phyloP scores from a whole-genome alignment of 2,329 filamentous ascomycete species.

The Thielaviopsis euricoi region DNA sequence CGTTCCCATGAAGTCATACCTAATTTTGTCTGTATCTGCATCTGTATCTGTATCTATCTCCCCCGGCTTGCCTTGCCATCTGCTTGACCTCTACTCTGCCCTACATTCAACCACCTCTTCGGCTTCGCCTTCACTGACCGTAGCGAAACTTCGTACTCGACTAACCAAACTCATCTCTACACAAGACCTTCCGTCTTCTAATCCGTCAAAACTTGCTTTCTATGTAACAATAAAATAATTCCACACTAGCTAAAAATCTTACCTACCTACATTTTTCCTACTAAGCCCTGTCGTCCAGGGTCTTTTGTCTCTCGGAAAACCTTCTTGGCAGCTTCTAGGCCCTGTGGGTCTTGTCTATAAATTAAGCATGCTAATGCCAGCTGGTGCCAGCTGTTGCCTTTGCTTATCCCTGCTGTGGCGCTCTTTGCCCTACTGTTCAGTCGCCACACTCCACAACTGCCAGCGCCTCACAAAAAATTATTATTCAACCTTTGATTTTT shows the following conservation, averaged over 20 bases:
- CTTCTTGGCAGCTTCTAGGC: constrained; percentile 2
- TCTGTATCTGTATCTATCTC: neutral
- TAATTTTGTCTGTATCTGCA: too few relatives aligned
- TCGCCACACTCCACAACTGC: constrained; percentile 4
- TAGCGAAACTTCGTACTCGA: too few relatives aligned
- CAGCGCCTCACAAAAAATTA: neutral
- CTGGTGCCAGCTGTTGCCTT: neutral
- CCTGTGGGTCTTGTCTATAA: neutral
- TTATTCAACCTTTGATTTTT: neutral
- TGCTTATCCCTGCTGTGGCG: neutral
- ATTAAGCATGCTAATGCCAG: neutral
- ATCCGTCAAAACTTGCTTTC: too few relatives aligned
- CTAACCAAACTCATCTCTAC: too few relatives aligned
- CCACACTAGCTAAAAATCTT: too few relatives aligned
- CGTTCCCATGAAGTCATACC: too few relatives aligned
- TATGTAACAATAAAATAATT: too few relatives aligned
- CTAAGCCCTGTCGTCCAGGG: neutral
- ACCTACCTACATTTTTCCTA: neutral
- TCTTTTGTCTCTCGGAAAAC: neutral
- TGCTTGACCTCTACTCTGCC: too few relatives aligned
- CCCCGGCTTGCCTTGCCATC: too few relatives aligned
- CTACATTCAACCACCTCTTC: too few relatives aligned
- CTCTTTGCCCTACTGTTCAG: neutral
- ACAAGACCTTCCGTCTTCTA: too few relatives aligned
- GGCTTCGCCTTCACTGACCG: too few relatives aligned